These are phyloP conservation scores for Moesziomyces globuligerus DNA, from an alignment of 1,284 basidiomycete species.

Conservation along the genomic window DNA sequence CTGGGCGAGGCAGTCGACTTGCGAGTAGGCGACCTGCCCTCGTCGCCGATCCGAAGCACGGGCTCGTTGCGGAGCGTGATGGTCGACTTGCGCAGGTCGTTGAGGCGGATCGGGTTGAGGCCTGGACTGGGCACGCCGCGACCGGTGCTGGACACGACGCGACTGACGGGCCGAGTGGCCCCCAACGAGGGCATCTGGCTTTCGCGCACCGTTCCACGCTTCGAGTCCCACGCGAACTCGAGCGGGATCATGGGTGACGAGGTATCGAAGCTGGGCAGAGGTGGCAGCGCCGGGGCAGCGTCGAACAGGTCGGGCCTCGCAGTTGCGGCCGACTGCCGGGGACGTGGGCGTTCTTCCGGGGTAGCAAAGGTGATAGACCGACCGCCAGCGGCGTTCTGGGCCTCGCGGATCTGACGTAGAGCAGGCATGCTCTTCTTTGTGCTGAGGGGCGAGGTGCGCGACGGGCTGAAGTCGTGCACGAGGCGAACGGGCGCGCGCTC, in stretches of 20 bases:
- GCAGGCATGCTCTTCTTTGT: conserved; percentile 48
- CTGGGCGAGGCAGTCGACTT: conserved; percentile 8
- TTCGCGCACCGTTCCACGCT: conserved; percentile 16
- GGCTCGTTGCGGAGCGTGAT: conserved; percentile 28
- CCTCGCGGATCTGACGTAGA: conserved; percentile 42
- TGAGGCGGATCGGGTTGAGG: conserved; percentile 25
- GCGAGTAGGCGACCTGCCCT: conserved; percentile 9
- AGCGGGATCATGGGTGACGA: conserved; percentile 46
- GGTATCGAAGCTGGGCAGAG: conserved; percentile 38
- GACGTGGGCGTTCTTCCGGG: conserved; percentile 16
- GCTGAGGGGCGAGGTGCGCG: conserved; percentile 13
- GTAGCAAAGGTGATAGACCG: conserved; percentile 23
- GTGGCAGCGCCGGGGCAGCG: conserved; percentile 31
- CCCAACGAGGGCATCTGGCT: conserved; percentile 21
- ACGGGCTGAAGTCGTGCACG: conserved; percentile 12
- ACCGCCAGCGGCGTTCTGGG: conserved; percentile 6
- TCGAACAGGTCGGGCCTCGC: conserved; percentile 12
- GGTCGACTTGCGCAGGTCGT: conserved; percentile 40
- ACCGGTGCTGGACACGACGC: conserved; percentile 43
- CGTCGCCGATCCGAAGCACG: conserved; percentile 14
- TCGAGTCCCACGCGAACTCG: conserved; percentile 37
- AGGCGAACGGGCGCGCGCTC: conserved; percentile 18
- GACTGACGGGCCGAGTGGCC: conserved; percentile 34
- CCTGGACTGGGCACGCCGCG: conserved; percentile 48
- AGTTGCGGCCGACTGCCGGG: conserved; percentile 7